These are phyloP conservation scores for Skeletonema tropicum DNA, from an alignment of 108 stramenopile species.

Conservation along the genomic window DNA sequence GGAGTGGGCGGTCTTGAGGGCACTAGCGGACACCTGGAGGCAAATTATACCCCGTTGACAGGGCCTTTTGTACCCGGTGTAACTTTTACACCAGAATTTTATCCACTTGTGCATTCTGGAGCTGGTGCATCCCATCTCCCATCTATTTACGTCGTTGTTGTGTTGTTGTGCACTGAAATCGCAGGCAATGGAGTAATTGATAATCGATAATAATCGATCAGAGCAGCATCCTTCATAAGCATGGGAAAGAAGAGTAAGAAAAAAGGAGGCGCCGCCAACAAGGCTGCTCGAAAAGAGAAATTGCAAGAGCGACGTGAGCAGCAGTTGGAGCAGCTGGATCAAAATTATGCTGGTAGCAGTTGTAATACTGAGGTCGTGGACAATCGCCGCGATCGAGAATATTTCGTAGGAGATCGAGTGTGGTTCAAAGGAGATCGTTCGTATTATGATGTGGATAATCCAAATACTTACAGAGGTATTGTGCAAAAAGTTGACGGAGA, in stretches of 20 bases:
- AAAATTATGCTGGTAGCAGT: not conserved
- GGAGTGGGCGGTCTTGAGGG: too few species aligned
- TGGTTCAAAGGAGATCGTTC: conserved; percentile 11
- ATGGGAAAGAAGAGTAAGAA: conserved; percentile 8
- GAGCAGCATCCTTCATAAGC: not conserved
- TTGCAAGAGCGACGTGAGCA: conserved; percentile 6
- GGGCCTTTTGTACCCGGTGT: too few species aligned
- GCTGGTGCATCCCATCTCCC: too few species aligned
- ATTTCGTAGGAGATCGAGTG: conserved; percentile 18
- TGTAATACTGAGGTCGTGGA: not conserved
- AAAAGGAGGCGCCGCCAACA: not conserved
- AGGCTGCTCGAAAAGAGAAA: conserved; percentile 6
- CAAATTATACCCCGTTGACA: too few species aligned
- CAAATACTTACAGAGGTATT: conserved; percentile 10
- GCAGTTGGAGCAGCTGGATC: conserved; percentile 4
- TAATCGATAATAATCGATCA: too few species aligned
- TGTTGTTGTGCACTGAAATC: too few species aligned
- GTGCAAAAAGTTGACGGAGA: conserved; percentile 4
- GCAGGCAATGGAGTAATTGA: too few species aligned
- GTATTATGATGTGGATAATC: not conserved
- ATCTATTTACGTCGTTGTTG: too few species aligned
- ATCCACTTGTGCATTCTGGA: too few species aligned
- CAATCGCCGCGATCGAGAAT: conserved; percentile 2
- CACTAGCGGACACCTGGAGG: too few species aligned
- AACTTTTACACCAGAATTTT: too few species aligned